Percentiles rank a stretch among this genome's conserved stretches.
These are phyloP conservation scores for Paradendryphiella salina DNA, from an alignment of 2,329 filamentous ascomycete species.

Conservation along the genomic window DNA sequence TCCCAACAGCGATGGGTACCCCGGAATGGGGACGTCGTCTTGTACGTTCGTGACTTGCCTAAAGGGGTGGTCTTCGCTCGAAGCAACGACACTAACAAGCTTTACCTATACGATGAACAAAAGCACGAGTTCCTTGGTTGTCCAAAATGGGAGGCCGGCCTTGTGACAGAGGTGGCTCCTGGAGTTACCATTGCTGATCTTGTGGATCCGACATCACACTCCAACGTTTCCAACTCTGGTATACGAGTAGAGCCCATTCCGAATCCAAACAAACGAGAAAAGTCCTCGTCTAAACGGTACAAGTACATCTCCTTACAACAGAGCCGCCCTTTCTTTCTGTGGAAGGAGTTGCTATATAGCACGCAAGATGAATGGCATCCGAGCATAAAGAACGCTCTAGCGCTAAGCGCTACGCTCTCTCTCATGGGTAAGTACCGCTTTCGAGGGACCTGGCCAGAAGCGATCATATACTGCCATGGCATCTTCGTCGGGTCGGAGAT, in stretches of 20 bases:
- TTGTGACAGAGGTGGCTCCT: slow-evolving; percentile 57
- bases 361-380: slow-evolving; percentile 53
- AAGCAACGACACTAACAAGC: slow-evolving; percentile 28
- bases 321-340: slow-evolving; percentile 60
- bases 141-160: slow-evolving; percentile 61
- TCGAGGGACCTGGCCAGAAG: slow-evolving; percentile 58
- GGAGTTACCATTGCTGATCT: slow-evolving; percentile 54
- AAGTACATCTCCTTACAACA: slow-evolving; percentile 59
- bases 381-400: slow-evolving; percentile 59
- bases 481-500: slow-evolving; percentile 62
- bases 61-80: slow-evolving; percentile 36
- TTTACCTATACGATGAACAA: slow-evolving; percentile 27
- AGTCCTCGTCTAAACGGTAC: slow-evolving; percentile 57
- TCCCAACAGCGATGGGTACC: slow-evolving; percentile 57
- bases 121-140: slow-evolving; percentile 39
- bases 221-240: slow-evolving; percentile 55
- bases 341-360: slow-evolving; percentile 54
- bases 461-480: slow-evolving; percentile 56
- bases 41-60: slow-evolving; percentile 52
- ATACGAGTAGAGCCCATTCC: slow-evolving; percentile 62
- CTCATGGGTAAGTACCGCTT: slow-evolving; percentile 58
- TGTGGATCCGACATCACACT: slow-evolving; percentile 45
- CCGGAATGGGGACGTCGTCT: slow-evolving; percentile 60
- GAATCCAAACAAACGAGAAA: slow-evolving; percentile 55
- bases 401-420: slow-evolving; percentile 57